phyloP scores from a whole-genome alignment of 345 rosid species.

The Lepidium sativum region DNA sequence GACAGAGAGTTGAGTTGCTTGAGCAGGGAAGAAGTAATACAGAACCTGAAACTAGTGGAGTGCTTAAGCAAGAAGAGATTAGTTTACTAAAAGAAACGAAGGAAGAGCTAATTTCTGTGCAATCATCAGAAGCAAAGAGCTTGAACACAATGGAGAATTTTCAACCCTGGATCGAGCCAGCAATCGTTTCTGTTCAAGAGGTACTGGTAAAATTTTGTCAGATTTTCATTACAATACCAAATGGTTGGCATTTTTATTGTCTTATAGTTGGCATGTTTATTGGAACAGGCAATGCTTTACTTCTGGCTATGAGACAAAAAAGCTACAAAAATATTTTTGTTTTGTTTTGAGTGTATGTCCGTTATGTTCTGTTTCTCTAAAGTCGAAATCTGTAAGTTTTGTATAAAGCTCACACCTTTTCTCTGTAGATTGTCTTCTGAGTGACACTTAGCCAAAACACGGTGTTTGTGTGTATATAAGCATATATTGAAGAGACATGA shows the following conservation, averaged over 20 bases:
- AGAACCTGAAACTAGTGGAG: slow-evolving; percentile 23
- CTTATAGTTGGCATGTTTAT: not conserved
- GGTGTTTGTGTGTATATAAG: no score
- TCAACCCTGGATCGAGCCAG: slow-evolving; percentile 38
- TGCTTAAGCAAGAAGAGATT: slow-evolving; percentile 34
- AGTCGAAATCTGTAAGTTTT: not conserved
- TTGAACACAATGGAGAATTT: slow-evolving; percentile 1
- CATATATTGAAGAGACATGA: not conserved
- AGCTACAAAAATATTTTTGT: not conserved
- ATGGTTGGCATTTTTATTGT: not conserved
- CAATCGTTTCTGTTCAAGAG: slow-evolving; percentile 25
- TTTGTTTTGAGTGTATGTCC: not conserved
- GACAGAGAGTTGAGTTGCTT: slow-evolving; percentile 27
- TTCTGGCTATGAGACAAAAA: slow-evolving; percentile 45
- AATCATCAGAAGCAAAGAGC: slow-evolving; percentile 13
- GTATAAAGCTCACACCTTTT: not conserved
- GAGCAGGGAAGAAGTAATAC: slow-evolving; percentile 26
- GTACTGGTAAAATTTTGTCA: not conserved
- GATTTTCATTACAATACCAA: not conserved
- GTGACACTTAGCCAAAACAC: no score
- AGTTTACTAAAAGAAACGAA: slow-evolving; percentile 37
- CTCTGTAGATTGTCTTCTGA: no score
- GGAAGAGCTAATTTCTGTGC: slow-evolving; percentile 41
- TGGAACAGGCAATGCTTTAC: slow-evolving; percentile 77
- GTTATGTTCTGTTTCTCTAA: slow-evolving; percentile 1